Evolutionary conservation across 371 early-diverging fungal species (phyloP).

Genomic region (Lichtheimia hyalospora): DNA sequence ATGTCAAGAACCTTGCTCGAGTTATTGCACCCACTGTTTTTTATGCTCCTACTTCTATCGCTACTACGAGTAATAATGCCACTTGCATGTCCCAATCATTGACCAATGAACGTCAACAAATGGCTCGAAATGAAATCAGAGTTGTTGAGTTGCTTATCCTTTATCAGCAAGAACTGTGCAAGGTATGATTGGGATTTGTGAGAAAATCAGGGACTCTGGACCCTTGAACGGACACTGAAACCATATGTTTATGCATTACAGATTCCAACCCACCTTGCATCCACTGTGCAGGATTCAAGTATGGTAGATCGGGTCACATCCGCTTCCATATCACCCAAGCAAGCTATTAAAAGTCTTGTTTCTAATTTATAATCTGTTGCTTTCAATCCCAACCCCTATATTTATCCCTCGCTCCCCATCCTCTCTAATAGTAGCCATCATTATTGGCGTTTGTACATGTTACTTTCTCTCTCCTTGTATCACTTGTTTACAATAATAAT

Average conservation of each 20-base stretch:
- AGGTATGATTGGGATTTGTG: slow-evolving; percentile 28
- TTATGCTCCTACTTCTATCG: slow-evolving; percentile 27
- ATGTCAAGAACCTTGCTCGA: slow-evolving; percentile 84
- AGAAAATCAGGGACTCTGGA: slow-evolving; percentile 1
- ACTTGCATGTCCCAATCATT: slow-evolving; percentile 32
- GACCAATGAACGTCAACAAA: slow-evolving; percentile 54
- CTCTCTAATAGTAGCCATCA: too few species aligned
- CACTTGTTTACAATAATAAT: too few species aligned
- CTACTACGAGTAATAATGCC: slow-evolving; percentile 47
- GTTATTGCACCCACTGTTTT: slow-evolving; percentile 93
- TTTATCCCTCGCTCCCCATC: too few species aligned
- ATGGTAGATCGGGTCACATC: background rate
- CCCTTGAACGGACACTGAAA: background rate
- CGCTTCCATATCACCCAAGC: background rate
- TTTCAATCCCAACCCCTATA: too few species aligned
- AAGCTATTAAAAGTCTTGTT: slow-evolving; percentile 1
- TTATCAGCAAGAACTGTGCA: slow-evolving; percentile 72
- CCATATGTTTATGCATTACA: background rate
- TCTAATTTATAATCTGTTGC: too few species aligned
- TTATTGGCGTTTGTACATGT: too few species aligned
- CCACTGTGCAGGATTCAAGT: slow-evolving; percentile 2
- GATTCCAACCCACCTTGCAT: slow-evolving; percentile 9
- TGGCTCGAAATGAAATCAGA: slow-evolving; percentile 61
- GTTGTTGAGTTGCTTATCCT: slow-evolving; percentile 75
- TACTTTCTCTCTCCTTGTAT: too few species aligned